Base-by-base conservation (phyloP, 2,329 filamentous ascomycete species). In the Coleophoma cylindrospora region DNA sequence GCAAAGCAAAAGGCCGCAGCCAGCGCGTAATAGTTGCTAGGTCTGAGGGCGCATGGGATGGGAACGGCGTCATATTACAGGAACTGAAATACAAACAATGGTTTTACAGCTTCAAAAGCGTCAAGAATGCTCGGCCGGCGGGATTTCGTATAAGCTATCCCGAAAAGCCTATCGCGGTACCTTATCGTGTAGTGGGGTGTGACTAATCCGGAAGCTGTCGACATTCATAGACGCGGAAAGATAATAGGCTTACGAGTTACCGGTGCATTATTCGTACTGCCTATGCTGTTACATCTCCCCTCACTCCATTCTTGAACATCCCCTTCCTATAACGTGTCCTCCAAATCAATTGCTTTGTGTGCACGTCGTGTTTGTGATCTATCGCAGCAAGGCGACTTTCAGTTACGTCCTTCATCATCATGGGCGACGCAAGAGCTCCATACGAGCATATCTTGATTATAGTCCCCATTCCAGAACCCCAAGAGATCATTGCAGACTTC, bases 371-470 rank as follows among this genome's bases (percentile, higher is more conserved):
- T 38, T 9, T n/a, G 11, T 12, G 7, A 4, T 38, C 36, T n/a
- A 38, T 13, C 15, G 36, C 36, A 14, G 13, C 36, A 8, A 38
- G 15, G 12, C 15, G 27, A 41, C 43, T 27, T 15, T 22, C 48
- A 36, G 27, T 37, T 11, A 44, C 15, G 13, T 41, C 50, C 46
- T 44, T 45, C 19, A 46, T 59, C 50, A 66, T 55, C 44, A 77
- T 77, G 74, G 74, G 74, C 17, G 74, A 72, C 51, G 72, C 70
- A 47, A 58, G 64, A 46, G 63, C 62, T 44, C 37, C 57, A 17
- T 57, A 63, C 48, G 70, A 69, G 52, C 62, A 66, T 49, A 66
- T 79, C 34, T 66, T 79, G 21, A 64, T 69, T 53, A 61, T 72
- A 17, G 57, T 75, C 1, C 70, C 71, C 2, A 69, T 68, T 48